Percentiles rank a stretch among this genome's conserved stretches.
Evolutionary conservation across 805 yeast species (phyloP).

Genomic region (Candida cerambycidarum): DNA sequence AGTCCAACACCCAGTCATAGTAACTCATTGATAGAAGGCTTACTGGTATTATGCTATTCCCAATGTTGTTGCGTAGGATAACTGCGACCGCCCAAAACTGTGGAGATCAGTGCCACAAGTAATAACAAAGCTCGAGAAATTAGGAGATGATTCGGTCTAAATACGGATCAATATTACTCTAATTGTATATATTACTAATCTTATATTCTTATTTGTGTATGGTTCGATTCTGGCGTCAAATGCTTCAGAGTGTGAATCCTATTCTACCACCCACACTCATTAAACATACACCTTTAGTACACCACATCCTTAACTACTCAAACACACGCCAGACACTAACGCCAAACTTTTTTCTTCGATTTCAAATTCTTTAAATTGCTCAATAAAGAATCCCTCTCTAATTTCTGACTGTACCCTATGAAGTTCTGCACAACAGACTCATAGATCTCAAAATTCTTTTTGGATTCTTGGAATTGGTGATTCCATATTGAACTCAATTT

Average conservation of each 20-base stretch:
- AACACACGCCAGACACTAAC: conserved; percentile 3
- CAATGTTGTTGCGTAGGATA: too few relatives aligned
- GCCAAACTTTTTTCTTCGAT: conserved; percentile 16
- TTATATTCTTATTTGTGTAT: neutral
- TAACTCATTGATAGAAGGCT: too few relatives aligned
- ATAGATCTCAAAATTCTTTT: conserved; percentile 69
- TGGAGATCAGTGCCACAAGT: neutral
- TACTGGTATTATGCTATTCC: too few relatives aligned
- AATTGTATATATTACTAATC: neutral
- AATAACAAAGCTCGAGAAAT: too few relatives aligned
- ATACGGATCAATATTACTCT: neutral
- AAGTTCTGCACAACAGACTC: conserved; percentile 87
- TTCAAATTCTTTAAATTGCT: conserved; percentile 30
- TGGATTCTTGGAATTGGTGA: conserved; percentile 46
- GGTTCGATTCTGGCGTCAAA: too few relatives aligned
- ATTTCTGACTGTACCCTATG: conserved; percentile 85
- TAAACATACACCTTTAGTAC: too few relatives aligned
- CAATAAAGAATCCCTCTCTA: conserved; percentile 52
- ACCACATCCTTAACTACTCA: too few relatives aligned
- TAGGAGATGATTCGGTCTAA: neutral
- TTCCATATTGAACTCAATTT: conserved; percentile 49
- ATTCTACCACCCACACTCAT: too few relatives aligned
- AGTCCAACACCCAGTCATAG: too few relatives aligned
- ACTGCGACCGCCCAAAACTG: neutral
- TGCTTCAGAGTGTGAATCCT: too few relatives aligned